These are phyloP conservation scores for Mikania micrantha DNA, from an alignment of 129 eudicot species.

Conservation along the genomic window DNA sequence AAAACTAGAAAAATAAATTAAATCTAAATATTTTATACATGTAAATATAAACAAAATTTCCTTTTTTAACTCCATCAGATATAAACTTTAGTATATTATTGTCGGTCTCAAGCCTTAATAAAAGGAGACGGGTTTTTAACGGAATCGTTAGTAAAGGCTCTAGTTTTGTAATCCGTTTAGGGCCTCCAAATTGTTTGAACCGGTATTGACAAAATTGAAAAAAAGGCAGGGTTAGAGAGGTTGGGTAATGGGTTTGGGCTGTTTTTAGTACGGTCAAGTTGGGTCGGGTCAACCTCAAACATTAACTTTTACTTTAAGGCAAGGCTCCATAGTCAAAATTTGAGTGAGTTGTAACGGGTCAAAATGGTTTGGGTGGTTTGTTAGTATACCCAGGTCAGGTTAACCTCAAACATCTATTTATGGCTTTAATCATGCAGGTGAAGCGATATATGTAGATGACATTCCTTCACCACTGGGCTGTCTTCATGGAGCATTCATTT, in stretches of 20 bases:
- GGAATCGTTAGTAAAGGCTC: no score
- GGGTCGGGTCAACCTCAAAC: background rate
- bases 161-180: no score
- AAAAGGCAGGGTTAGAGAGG: background rate
- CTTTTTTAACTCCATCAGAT: no score
- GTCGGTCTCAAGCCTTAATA: no score
- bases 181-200: no score
- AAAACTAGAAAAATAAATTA: no score
- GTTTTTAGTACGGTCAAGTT: background rate
- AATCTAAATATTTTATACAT: no score
- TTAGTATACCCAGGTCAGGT: background rate
- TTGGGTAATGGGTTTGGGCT: background rate
- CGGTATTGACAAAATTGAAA: background rate
- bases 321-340: background rate
- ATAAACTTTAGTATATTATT: no score
- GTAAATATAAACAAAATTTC: no score
- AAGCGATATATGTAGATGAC: constrained; percentile 84
- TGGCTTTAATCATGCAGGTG: constrained; percentile 42
- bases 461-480: constrained; percentile 75
- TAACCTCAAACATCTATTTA: background rate
- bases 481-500: constrained; percentile 70
- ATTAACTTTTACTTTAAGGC: background rate
- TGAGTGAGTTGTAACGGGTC: no score
- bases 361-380: no score
- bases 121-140: no score